Percentiles rank a stretch among this genome's conserved stretches.
phyloP scores from a whole-genome alignment of 2,329 filamentous ascomycete genomes.

The Apiospora kogelbergensis region DNA sequence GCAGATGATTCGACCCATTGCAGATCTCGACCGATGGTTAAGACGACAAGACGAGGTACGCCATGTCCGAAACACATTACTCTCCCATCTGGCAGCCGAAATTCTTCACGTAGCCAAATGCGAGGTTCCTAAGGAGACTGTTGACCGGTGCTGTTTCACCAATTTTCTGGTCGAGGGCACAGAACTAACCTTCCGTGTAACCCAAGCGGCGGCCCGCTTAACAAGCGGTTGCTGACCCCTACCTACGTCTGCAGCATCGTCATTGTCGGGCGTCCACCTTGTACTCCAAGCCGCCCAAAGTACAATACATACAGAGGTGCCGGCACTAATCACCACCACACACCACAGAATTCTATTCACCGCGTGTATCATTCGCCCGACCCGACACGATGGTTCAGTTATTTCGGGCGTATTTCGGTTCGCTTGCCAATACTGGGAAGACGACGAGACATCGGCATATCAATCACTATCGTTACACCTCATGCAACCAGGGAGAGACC shows the following conservation, averaged over 20 bases:
- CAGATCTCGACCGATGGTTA: not conserved
- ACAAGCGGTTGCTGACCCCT: not conserved
- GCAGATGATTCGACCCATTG: not conserved
- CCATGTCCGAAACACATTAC: not conserved
- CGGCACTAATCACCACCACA: not conserved
- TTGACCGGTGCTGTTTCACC: not conserved
- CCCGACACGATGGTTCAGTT: not conserved
- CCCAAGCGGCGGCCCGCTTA: not conserved
- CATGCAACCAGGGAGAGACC: not conserved
- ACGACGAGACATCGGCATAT: constrained; percentile 1
- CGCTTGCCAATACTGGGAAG: not conserved
- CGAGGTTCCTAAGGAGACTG: not conserved
- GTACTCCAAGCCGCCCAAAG: not conserved
- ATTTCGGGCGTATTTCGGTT: constrained; percentile 1
- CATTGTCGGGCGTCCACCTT: not conserved
- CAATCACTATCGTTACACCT: not conserved
- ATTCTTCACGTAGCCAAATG: not conserved
- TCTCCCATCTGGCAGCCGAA: not conserved
- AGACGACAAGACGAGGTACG: not conserved
- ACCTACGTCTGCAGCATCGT: not conserved
- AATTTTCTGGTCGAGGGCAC: not conserved
- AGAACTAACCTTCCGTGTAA: not conserved
- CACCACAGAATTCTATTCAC: not conserved
- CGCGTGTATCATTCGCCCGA: not conserved
- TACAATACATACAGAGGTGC: not conserved